Conservation (phyloP, 352 stramenopile species). For the Phytophthora pisi region DNA sequence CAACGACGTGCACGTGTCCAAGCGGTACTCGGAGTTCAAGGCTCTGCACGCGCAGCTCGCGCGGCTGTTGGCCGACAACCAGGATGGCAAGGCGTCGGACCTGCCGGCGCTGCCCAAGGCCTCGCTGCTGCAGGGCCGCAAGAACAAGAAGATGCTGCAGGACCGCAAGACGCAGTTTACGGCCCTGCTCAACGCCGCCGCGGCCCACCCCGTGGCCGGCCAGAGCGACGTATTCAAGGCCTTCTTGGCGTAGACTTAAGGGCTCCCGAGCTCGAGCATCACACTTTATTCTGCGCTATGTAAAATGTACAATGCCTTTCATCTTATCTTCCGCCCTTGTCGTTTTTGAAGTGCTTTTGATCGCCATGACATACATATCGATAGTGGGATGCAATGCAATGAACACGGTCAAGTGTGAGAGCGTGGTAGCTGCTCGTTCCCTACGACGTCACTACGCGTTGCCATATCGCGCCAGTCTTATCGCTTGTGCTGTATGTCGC, state of each 20-base stretch:
- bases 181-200: constrained; percentile 62
- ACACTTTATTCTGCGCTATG: constrained; percentile 24
- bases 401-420: no score
- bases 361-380: no score
- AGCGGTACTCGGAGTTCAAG: constrained; percentile 86
- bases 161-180: constrained; percentile 65
- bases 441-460: constrained; percentile 3
- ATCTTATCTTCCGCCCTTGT: neutral
- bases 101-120: constrained; percentile 60
- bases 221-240: constrained; percentile 53
- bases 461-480: neutral
- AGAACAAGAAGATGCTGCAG: constrained; percentile 61
- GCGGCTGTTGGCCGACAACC: constrained; percentile 50
- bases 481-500: neutral
- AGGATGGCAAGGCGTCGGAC: constrained; percentile 49
- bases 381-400: no score
- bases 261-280: constrained; percentile 1
- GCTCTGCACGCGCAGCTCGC: constrained; percentile 55
- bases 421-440: no score
- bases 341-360: no score
- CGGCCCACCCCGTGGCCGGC: constrained; percentile 49
- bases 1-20: constrained; percentile 58
- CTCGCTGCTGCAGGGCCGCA: constrained; percentile 50
- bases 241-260: constrained; percentile 52
- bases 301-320: constrained; percentile 29